Base-by-base conservation (phyloP, 2,329 filamentous ascomycete species). In the Ceratocystis variospora region DNA sequence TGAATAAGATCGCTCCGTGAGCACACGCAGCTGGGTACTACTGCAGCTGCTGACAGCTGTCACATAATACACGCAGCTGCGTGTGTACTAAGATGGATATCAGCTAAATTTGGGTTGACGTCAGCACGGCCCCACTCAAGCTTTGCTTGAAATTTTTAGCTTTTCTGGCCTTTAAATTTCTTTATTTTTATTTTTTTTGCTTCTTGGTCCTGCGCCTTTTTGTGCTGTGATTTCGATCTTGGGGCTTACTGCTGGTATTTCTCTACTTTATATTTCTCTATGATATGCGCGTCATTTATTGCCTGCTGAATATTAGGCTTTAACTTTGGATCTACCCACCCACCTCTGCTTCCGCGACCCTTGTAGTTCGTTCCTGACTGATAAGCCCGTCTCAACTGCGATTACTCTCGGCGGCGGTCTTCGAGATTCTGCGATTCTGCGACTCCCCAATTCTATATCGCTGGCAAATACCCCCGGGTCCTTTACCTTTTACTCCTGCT, bases 111-210 rank as follows among this genome's bases (percentile, higher is more conserved):
- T 17, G 28, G 28, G 25, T 57, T 57, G 53, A 57, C 53, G 53
- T 57, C 53, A 57, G 19, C 53, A n/a, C 22, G 53, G 53, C 22
- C 53, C 53, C 53, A 57, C 53, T 50, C 48, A 3, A 50, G 22
- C 48, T 19, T 50, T 50, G 10, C 10, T n/a, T 55, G 50, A 55
- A 62, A 46, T 62, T 62, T 46, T 31, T 44, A 25, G 37, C 3
- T 46, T 62, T 46, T 46, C 61, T 62, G 61, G 61, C 61, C 61
- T 63, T 46, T 28, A 62, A 41, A 41, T 55, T 55, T 46, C 7
- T 31, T n/a, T 33, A 7, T 63, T 63, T 63, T 46, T 19, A 25
- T 25, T 25, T 25, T 25, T 6, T 63, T 63, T 37, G 3, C 6
- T 25, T 63, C 25, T 8, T 31, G 46, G 31, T 50, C 15, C 44